phyloP scores from a whole-genome alignment of 768 basidiomycete genomes.

The Tubosaeta sp. region DNA sequence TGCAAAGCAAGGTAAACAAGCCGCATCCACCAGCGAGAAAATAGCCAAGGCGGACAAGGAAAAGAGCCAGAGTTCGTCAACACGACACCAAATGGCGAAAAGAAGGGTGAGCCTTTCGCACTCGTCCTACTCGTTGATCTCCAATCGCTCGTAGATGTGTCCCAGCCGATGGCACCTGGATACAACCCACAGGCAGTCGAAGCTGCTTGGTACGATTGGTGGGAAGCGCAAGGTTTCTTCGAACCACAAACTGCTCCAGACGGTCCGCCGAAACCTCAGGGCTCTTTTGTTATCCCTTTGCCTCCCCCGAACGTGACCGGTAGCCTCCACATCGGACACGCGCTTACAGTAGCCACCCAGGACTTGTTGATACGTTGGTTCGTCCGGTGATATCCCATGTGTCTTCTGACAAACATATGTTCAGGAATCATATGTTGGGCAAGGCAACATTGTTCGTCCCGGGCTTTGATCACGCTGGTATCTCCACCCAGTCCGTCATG shows the following conservation, averaged over 20 bases:
- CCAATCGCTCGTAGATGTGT: slow-evolving; percentile 55
- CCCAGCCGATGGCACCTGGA: slow-evolving; percentile 82
- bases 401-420: background rate
- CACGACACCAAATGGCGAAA: slow-evolving; percentile 83
- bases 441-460: slow-evolving; percentile 84
- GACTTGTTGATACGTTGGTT: slow-evolving; percentile 87
- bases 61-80: slow-evolving; percentile 80
- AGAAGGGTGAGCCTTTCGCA: slow-evolving; percentile 63
- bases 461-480: slow-evolving; percentile 98
- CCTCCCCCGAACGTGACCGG: slow-evolving; percentile 99
- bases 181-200: slow-evolving; percentile 97
- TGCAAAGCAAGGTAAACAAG: slow-evolving; percentile 50
- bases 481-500: slow-evolving; percentile 96
- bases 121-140: background rate
- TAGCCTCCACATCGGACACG: slow-evolving; percentile 92
- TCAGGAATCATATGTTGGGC: slow-evolving; percentile 94
- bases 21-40: slow-evolving; percentile 51
- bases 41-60: slow-evolving; percentile 73
- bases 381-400: slow-evolving; percentile 20
- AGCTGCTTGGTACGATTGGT: slow-evolving; percentile 98
- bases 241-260: slow-evolving; percentile 61
- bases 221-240: slow-evolving; percentile 89
- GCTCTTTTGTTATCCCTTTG: slow-evolving; percentile 77
- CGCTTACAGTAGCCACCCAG: slow-evolving; percentile 86
- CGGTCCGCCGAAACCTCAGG: slow-evolving; percentile 57